phyloP scores from a whole-genome alignment of 176 grass and related monocot species.

The bread wheat (Triticum aestivum) region IWGSC_CS_RefSeq_v2.1 NC_057813.1:66122517-66123016 shows the following conservation, averaged over 20 bases:
- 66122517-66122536: constrained; percentile 78
- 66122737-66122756: constrained; percentile 80
- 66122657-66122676: constrained; percentile 47
- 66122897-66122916: constrained; percentile 75
- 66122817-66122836: constrained; percentile 44
- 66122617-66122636: neutral
- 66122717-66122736: constrained; percentile 56
- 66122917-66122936: constrained; percentile 91
- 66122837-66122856: constrained; percentile 5
- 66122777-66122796: neutral
- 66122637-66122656: constrained; percentile 49
- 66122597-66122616: constrained; percentile 33
- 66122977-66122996: constrained; percentile 65
- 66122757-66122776: constrained; percentile 62
- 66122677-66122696: constrained; percentile 54
- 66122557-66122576: constrained; percentile 81
- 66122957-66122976: constrained; percentile 80
- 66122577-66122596: constrained; percentile 67
- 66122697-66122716: constrained; percentile 69
- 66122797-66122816: neutral
- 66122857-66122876: constrained; percentile 47
- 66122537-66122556: constrained; percentile 57
- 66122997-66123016: constrained; percentile 63
- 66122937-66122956: constrained; percentile 58
- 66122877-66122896: constrained; percentile 66